phyloP scores from a whole-genome alignment of 768 basidiomycete species.

The Cubamyces lactineus region DNA sequence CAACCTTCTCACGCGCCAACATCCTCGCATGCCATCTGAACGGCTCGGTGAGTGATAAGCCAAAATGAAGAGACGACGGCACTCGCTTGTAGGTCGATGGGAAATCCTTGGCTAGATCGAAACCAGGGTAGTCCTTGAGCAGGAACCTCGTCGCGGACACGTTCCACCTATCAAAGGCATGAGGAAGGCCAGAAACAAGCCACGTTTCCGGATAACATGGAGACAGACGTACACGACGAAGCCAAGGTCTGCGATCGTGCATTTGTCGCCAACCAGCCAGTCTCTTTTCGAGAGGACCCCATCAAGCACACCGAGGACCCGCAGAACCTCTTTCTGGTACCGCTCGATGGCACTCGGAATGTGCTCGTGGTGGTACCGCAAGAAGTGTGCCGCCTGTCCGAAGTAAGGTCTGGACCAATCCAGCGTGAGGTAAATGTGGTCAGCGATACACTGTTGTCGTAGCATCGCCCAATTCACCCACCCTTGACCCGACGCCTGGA shows the following conservation, averaged over 20 bases:
- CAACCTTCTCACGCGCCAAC: too few relatives aligned
- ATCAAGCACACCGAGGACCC: conserved; percentile 16
- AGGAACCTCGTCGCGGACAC: neutral
- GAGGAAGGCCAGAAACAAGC: neutral
- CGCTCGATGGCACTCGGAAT: conserved; percentile 22
- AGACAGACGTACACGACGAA: conserved; percentile 13
- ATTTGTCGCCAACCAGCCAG: conserved; percentile 19
- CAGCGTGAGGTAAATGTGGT: too few relatives aligned
- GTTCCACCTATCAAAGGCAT: conserved; percentile 6
- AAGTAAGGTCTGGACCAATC: conserved; percentile 5
- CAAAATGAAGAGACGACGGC: too few relatives aligned
- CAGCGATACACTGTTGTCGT: neutral
- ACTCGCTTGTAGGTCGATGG: conserved; percentile 13
- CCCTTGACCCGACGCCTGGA: conserved; percentile 32
- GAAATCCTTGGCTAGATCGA: conserved; percentile 21
- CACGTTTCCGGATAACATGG: neutral
- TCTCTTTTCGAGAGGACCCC: conserved; percentile 7
- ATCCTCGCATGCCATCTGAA: too few relatives aligned
- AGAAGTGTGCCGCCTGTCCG: conserved; percentile 15
- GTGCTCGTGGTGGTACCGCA: conserved; percentile 2
- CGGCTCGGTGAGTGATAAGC: too few relatives aligned
- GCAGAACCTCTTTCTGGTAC: conserved; percentile 19
- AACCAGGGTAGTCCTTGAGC: conserved; percentile 13
- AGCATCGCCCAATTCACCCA: neutral
- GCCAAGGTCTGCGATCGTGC: conserved; percentile 17